Percentiles rank a stretch among this genome's conserved stretches.
Conservation (phyloP, 345 rosid genomes). For the Arabis hirsuta region DNA sequence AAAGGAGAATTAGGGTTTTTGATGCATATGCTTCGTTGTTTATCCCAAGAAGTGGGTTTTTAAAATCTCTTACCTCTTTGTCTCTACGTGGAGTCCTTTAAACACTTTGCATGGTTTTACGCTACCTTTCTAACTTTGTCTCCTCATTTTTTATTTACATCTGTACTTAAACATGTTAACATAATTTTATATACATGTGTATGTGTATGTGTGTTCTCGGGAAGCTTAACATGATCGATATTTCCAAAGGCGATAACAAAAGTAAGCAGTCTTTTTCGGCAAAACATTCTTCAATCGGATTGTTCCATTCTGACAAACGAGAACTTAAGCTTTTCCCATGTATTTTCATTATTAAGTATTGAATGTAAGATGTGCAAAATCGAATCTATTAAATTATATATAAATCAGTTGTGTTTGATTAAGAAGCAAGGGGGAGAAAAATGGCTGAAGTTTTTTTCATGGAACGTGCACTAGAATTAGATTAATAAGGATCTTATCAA, state of each 20-base stretch:
- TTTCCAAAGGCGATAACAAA: constrained; percentile 27
- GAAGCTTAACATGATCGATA: constrained; percentile 33
- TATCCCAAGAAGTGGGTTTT: constrained; percentile 40
- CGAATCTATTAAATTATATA: neutral
- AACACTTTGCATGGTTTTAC: constrained; percentile 47
- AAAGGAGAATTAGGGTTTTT: constrained; percentile 34
- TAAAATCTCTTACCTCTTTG: constrained; percentile 31
- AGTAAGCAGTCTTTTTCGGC: constrained; percentile 32
- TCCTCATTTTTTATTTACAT: constrained; percentile 15
- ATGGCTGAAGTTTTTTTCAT: neutral
- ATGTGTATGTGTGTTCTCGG: constrained; percentile 35
- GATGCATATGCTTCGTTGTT: constrained; percentile 44
- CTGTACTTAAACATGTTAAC: too few relatives aligned
- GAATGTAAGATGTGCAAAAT: neutral
- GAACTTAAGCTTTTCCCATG: neutral
- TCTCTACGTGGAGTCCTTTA: constrained; percentile 38
- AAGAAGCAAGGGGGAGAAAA: too few relatives aligned
- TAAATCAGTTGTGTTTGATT: too few relatives aligned
- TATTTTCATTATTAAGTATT: neutral
- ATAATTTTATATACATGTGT: neutral
- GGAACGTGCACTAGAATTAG: neutral
- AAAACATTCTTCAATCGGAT: constrained; percentile 39
- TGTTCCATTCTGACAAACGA: constrained; percentile 33
- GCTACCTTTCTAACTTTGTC: constrained; percentile 43
- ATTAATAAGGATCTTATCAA: neutral